phyloP scores from a whole-genome alignment of 495 filamentous ascomycete genomes.

The Terfezia boudieri region DNA sequence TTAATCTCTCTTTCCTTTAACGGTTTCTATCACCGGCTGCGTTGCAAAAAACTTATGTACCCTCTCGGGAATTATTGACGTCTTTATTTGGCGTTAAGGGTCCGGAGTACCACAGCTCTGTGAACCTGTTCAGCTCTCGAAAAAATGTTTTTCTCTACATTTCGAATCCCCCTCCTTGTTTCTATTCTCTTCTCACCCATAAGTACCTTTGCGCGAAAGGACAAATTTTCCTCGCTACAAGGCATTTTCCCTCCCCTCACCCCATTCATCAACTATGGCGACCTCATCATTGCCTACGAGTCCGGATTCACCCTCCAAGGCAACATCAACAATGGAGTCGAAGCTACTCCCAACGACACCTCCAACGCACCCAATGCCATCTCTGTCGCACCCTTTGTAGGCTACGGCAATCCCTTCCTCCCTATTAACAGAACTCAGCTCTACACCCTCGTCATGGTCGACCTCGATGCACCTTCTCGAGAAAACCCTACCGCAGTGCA shows the following conservation, averaged over 20 bases:
- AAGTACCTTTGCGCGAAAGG: no score
- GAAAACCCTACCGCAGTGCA: slow-evolving; percentile 5
- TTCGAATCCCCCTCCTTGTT: no score
- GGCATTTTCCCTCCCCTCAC: background rate
- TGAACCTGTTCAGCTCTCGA: no score
- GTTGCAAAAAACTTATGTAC: no score
- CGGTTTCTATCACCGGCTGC: no score
- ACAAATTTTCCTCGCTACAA: no score
- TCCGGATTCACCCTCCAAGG: background rate
- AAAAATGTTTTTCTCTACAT: no score
- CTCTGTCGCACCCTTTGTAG: background rate
- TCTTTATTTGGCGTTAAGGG: no score
- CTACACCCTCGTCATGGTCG: slow-evolving; percentile 14
- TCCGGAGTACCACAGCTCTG: no score
- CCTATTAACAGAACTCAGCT: slow-evolving; percentile 8
- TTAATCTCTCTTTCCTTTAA: no score
- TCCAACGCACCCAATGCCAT: background rate
- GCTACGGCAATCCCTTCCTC: background rate
- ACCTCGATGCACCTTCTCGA: slow-evolving; percentile 8
- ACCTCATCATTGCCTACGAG: background rate
- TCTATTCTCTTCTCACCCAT: no score
- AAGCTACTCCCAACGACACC: background rate
- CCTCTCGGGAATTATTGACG: no score
- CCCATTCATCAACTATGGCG: background rate
- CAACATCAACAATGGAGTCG: background rate